These are phyloP conservation scores for Mycocentrospora acerina DNA, from an alignment of 2,329 filamentous ascomycete genomes.

Conservation along the genomic window DNA sequence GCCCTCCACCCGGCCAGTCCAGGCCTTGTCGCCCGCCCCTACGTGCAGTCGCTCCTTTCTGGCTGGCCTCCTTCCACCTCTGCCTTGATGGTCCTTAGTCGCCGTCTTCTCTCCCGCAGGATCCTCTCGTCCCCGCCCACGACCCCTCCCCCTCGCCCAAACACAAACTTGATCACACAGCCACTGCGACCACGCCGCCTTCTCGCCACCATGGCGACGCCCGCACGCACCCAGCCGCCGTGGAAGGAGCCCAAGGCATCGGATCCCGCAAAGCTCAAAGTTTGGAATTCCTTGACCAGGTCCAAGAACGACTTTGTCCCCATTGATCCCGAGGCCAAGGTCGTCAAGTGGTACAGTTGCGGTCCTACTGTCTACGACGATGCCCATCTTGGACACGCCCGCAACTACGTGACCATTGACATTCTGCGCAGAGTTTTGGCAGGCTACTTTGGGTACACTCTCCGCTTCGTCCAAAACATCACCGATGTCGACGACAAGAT, in stretches of 20 bases:
- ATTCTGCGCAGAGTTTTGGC: constrained; percentile 80
- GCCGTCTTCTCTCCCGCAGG: constrained; percentile 27
- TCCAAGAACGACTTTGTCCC: constrained; percentile 74
- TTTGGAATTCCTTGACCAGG: constrained; percentile 80
- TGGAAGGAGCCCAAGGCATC: constrained; percentile 41
- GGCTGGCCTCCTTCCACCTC: constrained; percentile 6
- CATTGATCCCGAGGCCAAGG: constrained; percentile 64
- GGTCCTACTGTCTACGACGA: constrained; percentile 86
- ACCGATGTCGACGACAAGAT: constrained; percentile 65
- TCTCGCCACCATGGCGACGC: constrained; percentile 34
- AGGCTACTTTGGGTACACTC: constrained; percentile 80
- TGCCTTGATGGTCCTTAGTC: constrained; percentile 37
- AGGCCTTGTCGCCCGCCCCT: constrained; percentile 6
- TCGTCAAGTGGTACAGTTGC: constrained; percentile 85
- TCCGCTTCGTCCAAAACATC: constrained; percentile 91
- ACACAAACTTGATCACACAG: constrained; percentile 15
- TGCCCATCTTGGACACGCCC: constrained; percentile 77
- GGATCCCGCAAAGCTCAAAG: constrained; percentile 60
- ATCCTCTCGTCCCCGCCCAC: constrained; percentile 18
- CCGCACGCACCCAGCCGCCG: constrained; percentile 41
- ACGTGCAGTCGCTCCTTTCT: constrained; percentile 19
- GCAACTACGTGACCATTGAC: constrained; percentile 90
- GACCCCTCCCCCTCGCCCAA: constrained; percentile 22
- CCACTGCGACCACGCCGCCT: constrained; percentile 11
- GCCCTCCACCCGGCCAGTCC: constrained; percentile 16